Evolutionary conservation across 805 yeast species (phyloP).

Genomic region (Yarrowia deformans): DNA sequence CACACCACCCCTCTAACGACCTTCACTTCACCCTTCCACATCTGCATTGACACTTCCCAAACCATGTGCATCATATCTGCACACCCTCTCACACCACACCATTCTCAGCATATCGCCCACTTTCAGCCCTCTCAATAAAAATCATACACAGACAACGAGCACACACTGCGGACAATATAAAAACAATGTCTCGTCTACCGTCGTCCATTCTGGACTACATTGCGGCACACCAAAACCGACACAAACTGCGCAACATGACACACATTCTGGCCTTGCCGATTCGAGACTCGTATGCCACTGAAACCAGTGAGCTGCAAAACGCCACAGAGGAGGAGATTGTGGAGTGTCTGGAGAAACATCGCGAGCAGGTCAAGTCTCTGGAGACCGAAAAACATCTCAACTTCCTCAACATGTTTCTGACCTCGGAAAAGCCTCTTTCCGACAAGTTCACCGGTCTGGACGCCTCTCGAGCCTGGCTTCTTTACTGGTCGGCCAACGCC

Average conservation of each 20-base stretch:
- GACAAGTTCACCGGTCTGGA: conserved; percentile 64
- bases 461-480: conserved; percentile 91
- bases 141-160: too few relatives aligned
- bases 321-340: conserved; percentile 45
- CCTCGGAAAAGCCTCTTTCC: conserved; percentile 55
- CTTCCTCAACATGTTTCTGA: conserved; percentile 55
- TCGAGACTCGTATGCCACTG: conserved; percentile 23
- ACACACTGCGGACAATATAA: neutral
- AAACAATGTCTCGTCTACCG: conserved; percentile 18
- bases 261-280: conserved; percentile 21
- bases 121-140: conserved; percentile 12
- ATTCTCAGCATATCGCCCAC: neutral
- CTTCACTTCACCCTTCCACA: neutral
- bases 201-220: conserved; percentile 38
- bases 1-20: neutral
- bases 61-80: neutral
- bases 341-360: conserved; percentile 24
- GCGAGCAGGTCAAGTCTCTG: conserved; percentile 9
- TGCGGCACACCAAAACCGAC: conserved; percentile 20
- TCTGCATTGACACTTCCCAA: conserved; percentile 11
- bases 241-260: conserved; percentile 13
- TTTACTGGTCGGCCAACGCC: conserved; percentile 81
- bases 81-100: conserved; percentile 5
- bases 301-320: conserved; percentile 41
- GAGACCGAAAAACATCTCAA: conserved; percentile 52